Percentiles rank a stretch among this genome's conserved stretches.
These are phyloP conservation scores for Solanum chilense DNA, from an alignment of 257 asterid species.

Conservation along the genomic window DNA sequence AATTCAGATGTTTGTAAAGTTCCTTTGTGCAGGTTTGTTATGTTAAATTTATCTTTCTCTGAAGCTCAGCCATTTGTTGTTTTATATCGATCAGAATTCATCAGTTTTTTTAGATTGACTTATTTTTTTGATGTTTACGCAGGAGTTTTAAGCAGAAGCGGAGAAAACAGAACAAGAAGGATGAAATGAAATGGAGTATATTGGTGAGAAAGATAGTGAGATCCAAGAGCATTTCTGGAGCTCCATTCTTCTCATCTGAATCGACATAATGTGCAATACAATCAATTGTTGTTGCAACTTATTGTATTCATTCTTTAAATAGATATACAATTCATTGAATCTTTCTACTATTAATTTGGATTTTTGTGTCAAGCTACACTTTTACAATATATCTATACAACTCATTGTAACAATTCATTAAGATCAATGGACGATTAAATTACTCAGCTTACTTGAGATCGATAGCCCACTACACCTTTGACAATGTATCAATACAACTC, in stretches of 20 bases:
- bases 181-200: conserved; percentile 64
- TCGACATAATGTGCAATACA: conserved; percentile 4
- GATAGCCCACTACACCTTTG: background rate
- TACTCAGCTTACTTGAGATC: background rate
- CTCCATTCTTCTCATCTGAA: conserved; percentile 60
- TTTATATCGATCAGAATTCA: background rate
- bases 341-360: background rate
- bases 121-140: background rate
- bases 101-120: background rate
- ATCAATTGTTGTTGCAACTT: background rate
- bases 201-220: conserved; percentile 76
- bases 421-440: background rate
- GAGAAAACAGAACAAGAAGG: conserved; percentile 54
- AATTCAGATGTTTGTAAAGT: conserved; percentile 48
- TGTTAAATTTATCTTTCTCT: background rate
- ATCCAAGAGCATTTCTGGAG: conserved; percentile 76
- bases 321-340: background rate
- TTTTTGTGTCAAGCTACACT: background rate
- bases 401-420: background rate
- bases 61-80: background rate
- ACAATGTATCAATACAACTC: background rate
- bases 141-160: conserved; percentile 56
- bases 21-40: conserved; percentile 65
- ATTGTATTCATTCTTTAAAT: background rate
- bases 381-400: background rate